A percentile compares a stretch with the other conserved stretches of the same genome.
Conservation (phyloP, 495 filamentous ascomycete genomes). For the Trichoderma orchidacearum region DNA sequence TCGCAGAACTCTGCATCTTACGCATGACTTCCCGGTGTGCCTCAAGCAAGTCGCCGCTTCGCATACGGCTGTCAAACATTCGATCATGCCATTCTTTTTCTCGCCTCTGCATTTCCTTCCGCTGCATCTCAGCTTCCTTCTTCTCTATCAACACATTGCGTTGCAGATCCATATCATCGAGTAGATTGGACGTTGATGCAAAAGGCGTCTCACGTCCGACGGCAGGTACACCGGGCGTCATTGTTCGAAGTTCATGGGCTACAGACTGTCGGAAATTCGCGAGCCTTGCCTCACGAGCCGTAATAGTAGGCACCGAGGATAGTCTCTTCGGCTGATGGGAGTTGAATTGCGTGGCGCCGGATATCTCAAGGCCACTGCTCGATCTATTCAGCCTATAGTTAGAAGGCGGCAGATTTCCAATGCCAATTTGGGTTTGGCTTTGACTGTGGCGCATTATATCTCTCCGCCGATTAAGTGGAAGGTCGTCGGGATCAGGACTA, state of each 20-base stretch:
- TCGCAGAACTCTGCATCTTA: slow-evolving; percentile 65
- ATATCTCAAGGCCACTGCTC: slow-evolving; percentile 5
- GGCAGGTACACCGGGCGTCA: slow-evolving; percentile 22
- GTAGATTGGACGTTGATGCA: slow-evolving; percentile 9
- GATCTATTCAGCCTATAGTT: neutral
- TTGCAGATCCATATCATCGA: slow-evolving; percentile 27
- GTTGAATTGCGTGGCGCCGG: slow-evolving; percentile 27
- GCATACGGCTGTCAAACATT: slow-evolving; percentile 61
- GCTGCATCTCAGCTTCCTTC: slow-evolving; percentile 32
- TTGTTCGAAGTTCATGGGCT: slow-evolving; percentile 42
- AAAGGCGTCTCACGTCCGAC: slow-evolving; percentile 27
- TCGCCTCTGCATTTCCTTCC: slow-evolving; percentile 25
- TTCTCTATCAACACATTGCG: slow-evolving; percentile 25
- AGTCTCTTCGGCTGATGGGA: slow-evolving; percentile 43
- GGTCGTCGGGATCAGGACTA: slow-evolving; percentile 40
- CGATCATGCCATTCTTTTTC: slow-evolving; percentile 34
- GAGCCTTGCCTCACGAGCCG: slow-evolving; percentile 44
- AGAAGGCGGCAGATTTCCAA: slow-evolving; percentile 5
- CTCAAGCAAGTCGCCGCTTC: slow-evolving; percentile 59
- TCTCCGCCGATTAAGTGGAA: slow-evolving; percentile 60
- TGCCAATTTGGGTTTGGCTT: too few relatives aligned
- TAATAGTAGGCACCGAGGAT: slow-evolving; percentile 20
- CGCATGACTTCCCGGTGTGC: slow-evolving; percentile 72
- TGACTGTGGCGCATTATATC: slow-evolving; percentile 35
- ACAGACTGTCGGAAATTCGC: slow-evolving; percentile 67